Percentiles rank a stretch among this genome's conserved stretches.
These are phyloP conservation scores for Hibiscus tridactylites DNA, from an alignment of 345 rosid genomes.

Conservation along the genomic window DNA sequence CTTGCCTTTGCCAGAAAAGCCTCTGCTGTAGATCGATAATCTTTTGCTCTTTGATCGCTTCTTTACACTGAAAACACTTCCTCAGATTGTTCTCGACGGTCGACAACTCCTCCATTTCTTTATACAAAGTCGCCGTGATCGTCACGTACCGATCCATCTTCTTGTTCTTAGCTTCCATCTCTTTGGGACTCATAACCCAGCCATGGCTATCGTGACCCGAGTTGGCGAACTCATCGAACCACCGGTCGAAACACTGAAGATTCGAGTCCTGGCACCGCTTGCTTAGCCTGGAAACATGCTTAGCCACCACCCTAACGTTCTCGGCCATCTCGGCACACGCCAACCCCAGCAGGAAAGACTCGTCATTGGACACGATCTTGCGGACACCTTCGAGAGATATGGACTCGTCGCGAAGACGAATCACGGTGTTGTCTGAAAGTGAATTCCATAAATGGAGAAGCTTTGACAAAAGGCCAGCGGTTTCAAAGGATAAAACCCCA, in stretches of 20 bases:
- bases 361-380: constrained; percentile 79
- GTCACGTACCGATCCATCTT: constrained; percentile 74
- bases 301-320: constrained; percentile 45
- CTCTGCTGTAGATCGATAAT: constrained; percentile 61
- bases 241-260: constrained; percentile 40
- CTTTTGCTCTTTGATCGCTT: constrained; percentile 37
- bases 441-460: constrained; percentile 68
- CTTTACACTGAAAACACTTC: constrained; percentile 31
- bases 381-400: constrained; percentile 69
- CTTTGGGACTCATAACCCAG: constrained; percentile 60
- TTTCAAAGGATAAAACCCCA: constrained; percentile 66
- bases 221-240: constrained; percentile 60
- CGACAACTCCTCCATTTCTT: constrained; percentile 80
- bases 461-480: constrained; percentile 78
- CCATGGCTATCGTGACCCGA: constrained; percentile 49
- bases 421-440: constrained; percentile 61
- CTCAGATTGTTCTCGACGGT: constrained; percentile 45
- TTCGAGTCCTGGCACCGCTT: constrained; percentile 38
- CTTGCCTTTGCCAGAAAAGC: constrained; percentile 63
- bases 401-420: constrained; percentile 54
- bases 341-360: constrained; percentile 67
- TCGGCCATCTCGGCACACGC: constrained; percentile 80
- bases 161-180: constrained; percentile 57
- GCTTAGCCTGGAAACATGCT: constrained; percentile 51
- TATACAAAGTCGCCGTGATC: constrained; percentile 56